Evolutionary conservation across 2,329 filamentous ascomycete species (phyloP).

Genomic region (Pseudogymnoascus sp.): DNA sequence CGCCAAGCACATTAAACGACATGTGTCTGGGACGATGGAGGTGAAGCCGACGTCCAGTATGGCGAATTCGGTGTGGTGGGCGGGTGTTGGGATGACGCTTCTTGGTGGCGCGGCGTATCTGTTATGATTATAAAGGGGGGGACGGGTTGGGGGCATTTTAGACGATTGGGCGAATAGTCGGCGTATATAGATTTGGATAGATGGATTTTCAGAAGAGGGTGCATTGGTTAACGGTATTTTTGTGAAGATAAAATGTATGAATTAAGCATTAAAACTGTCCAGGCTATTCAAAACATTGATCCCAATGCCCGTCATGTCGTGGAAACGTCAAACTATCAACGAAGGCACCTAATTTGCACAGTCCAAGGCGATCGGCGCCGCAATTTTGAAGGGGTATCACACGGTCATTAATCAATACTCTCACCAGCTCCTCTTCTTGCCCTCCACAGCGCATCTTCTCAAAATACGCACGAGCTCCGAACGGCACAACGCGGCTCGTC

Average conservation of each 20-base stretch:
- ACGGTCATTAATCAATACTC: conserved; percentile 75
- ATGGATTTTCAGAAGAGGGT: background rate
- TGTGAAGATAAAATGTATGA: background rate
- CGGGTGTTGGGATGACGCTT: conserved; percentile 26
- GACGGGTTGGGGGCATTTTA: background rate
- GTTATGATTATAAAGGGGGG: conserved; percentile 17
- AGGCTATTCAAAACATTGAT: conserved; percentile 43
- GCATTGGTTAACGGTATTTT: background rate
- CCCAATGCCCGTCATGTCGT: conserved; percentile 63
- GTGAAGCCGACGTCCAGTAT: conserved; percentile 14
- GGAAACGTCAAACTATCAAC: conserved; percentile 70
- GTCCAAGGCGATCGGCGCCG: conserved; percentile 57
- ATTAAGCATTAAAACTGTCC: background rate
- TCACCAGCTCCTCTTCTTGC: conserved; percentile 59
- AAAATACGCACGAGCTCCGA: conserved; percentile 72
- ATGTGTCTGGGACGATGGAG: conserved; percentile 5
- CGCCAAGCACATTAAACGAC: conserved; percentile 23
- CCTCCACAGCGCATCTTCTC: conserved; percentile 70
- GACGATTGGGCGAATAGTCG: background rate
- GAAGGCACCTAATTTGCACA: conserved; percentile 62
- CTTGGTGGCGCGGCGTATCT: conserved; percentile 28
- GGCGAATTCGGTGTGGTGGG: conserved; percentile 26
- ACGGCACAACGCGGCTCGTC: conserved; percentile 72
- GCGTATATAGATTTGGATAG: background rate
- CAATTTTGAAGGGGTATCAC: conserved; percentile 67